These are phyloP conservation scores for Annona cherimola DNA, from an alignment of 164 flowering plant genomes.

Conservation along the genomic window DNA sequence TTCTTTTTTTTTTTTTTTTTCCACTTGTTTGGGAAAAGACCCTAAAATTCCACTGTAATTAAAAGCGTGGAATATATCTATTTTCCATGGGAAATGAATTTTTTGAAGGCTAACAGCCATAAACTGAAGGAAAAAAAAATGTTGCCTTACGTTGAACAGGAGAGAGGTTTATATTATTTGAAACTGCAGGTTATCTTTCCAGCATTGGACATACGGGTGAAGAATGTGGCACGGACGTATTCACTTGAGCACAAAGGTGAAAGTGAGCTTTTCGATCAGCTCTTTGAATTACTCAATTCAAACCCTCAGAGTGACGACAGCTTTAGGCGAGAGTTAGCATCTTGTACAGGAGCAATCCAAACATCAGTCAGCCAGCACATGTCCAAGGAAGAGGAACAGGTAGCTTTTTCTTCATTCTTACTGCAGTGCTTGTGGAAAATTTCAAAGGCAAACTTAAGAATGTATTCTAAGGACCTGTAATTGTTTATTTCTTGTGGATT, in stretches of 20 bases:
- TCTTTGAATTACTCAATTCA: slow-evolving; percentile 57
- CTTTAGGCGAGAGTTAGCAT: slow-evolving; percentile 72
- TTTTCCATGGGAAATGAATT: too few species aligned
- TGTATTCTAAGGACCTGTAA: neutral
- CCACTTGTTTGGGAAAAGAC: too few species aligned
- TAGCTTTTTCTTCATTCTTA: slow-evolving; percentile 13
- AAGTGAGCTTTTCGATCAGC: slow-evolving; percentile 73
- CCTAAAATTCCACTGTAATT: too few species aligned
- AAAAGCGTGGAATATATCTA: too few species aligned
- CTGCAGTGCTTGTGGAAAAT: neutral
- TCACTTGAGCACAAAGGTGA: slow-evolving; percentile 93
- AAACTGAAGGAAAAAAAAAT: too few species aligned
- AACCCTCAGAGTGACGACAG: slow-evolving; percentile 52
- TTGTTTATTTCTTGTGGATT: too few species aligned
- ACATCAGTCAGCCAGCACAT: slow-evolving; percentile 89
- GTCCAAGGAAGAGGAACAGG: slow-evolving; percentile 99
- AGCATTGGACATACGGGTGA: slow-evolving; percentile 87
- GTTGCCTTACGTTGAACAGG: too few species aligned
- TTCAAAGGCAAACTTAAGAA: neutral
- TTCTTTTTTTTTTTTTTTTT: too few species aligned
- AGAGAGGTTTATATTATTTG: neutral
- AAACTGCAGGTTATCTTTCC: slow-evolving; percentile 84
- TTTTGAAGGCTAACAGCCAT: too few species aligned
- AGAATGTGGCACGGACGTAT: slow-evolving; percentile 88
- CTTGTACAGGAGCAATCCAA: slow-evolving; percentile 75